Percentiles rank a stretch among this genome's conserved stretches.
phyloP scores from a whole-genome alignment of 2,329 filamentous ascomycete genomes.

The Sporothrix brasiliensis region DNA sequence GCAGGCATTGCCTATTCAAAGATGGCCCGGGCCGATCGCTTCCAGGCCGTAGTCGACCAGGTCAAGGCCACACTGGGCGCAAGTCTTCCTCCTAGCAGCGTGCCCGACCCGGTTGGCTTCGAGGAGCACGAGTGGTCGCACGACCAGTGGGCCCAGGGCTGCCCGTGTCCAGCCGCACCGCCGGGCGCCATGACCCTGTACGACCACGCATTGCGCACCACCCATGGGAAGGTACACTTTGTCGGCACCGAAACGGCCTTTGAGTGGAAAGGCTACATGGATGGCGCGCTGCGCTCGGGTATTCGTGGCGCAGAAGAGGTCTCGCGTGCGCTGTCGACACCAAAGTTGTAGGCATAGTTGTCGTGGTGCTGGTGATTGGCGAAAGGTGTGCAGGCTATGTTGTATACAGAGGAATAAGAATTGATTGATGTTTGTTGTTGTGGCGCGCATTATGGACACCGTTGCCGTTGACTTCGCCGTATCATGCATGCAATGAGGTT shows the following conservation, averaged over 20 bases:
- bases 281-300: constrained; percentile 57
- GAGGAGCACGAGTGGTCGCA: constrained; percentile 29
- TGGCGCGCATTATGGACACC: neutral
- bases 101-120: constrained; percentile 22
- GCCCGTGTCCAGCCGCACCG: constrained; percentile 29
- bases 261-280: constrained; percentile 63
- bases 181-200: constrained; percentile 31
- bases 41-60: constrained; percentile 15
- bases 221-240: constrained; percentile 48
- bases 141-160: constrained; percentile 33
- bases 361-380: no score
- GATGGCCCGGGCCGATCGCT: constrained; percentile 29
- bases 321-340: constrained; percentile 15
- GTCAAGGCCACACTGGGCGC: constrained; percentile 18
- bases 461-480: no score
- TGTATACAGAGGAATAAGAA: neutral
- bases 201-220: constrained; percentile 41
- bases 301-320: constrained; percentile 54
- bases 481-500: no score
- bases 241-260: constrained; percentile 57
- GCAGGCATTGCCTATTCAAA: constrained; percentile 43
- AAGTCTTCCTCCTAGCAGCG: neutral
- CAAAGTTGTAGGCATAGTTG: constrained; percentile 8
- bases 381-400: neutral
- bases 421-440: neutral